These are phyloP conservation scores for Phaseolus coccineus DNA, from an alignment of 331 rosid species.

Conservation along the genomic window DNA sequence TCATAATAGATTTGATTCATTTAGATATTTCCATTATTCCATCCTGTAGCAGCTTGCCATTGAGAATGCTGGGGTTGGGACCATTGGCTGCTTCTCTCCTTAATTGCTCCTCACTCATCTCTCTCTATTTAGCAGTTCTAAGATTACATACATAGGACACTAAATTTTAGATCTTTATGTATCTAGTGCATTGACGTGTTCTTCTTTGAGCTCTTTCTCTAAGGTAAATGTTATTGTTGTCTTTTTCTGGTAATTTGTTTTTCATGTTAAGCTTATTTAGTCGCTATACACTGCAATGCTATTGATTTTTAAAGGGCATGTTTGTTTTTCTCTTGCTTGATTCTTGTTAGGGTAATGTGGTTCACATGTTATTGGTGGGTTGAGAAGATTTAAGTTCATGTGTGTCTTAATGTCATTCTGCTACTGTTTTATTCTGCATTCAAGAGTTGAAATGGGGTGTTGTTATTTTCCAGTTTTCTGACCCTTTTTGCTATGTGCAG, in stretches of 20 bases:
- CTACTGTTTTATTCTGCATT: not conserved
- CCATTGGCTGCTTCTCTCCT: not conserved
- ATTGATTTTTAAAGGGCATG: not conserved
- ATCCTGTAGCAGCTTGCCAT: not conserved
- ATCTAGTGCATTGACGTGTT: not conserved
- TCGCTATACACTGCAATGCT: not conserved
- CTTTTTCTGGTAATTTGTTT: not conserved
- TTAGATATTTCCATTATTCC: not conserved
- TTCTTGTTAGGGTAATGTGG: conserved; percentile 6
- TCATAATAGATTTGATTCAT: conserved; percentile 4
- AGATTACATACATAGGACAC: not conserved
- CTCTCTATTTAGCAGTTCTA: conserved; percentile 1
- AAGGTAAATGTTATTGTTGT: not conserved
- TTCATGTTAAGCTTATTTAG: not conserved
- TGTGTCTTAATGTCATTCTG: not conserved
- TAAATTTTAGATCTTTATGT: not conserved
- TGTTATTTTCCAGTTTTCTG: conserved; percentile 9
- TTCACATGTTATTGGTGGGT: not conserved
- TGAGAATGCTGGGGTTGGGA: not conserved
- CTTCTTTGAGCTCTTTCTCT: not conserved
- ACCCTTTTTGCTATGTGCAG: conserved; percentile 30
- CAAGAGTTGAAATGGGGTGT: not conserved
- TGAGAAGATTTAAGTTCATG: not conserved
- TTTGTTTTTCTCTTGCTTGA: conserved; percentile 14
- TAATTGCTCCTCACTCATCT: not conserved